Evolutionary conservation across 805 yeast species (phyloP).

Genomic region (Zygosaccharomyces lentus): DNA sequence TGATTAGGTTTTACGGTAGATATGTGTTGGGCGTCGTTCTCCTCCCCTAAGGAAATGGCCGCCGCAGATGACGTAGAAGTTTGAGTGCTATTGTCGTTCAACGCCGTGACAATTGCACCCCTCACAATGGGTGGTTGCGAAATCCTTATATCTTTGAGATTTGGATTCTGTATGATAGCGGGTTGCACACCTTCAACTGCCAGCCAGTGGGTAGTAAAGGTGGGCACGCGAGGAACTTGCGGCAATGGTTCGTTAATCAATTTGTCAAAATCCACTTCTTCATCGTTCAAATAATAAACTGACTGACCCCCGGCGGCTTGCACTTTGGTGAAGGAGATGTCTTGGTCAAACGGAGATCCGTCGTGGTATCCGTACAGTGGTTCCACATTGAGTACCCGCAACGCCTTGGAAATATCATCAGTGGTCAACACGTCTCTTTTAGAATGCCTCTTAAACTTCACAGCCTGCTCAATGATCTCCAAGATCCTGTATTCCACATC

Average conservation of each 20-base stretch:
- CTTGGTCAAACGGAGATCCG: constrained; percentile 40
- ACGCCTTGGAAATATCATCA: constrained; percentile 73
- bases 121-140: constrained; percentile 71
- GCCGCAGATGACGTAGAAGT: constrained; percentile 26
- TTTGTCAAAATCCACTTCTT: constrained; percentile 89
- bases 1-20: constrained; percentile 39
- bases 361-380: constrained; percentile 85
- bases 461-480: constrained; percentile 92
- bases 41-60: constrained; percentile 18
- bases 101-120: constrained; percentile 72
- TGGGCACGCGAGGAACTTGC: constrained; percentile 85
- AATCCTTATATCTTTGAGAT: constrained; percentile 62
- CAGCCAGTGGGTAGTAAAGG: constrained; percentile 95
- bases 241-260: constrained; percentile 92
- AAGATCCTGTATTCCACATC: constrained; percentile 97
- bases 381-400: constrained; percentile 83
- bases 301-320: constrained; percentile 89
- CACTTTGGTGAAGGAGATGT: constrained; percentile 83
- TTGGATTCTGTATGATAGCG: constrained; percentile 92
- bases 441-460: constrained; percentile 91
- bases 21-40: constrained; percentile 24
- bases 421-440: constrained; percentile 79
- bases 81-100: constrained; percentile 46
- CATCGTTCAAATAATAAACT: constrained; percentile 86
- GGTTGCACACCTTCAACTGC: constrained; percentile 99